Evolutionary conservation across 345 rosid genomes (phyloP).

Genomic region (Eucalyptus fibrosa): DNA sequence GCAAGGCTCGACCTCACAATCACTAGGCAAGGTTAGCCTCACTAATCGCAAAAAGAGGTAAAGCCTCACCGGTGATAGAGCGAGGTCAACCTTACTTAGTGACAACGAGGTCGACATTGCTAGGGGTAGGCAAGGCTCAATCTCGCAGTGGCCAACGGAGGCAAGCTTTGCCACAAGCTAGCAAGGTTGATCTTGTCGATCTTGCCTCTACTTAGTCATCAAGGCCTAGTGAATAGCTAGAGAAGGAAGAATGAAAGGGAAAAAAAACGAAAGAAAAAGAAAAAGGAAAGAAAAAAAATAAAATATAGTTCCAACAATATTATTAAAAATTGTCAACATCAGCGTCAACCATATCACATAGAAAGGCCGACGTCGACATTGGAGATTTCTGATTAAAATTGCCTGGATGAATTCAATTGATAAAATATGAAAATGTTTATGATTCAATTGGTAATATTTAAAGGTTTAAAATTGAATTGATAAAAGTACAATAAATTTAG

Average conservation of each 20-base stretch:
- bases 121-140: background rate
- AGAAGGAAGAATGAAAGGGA: background rate
- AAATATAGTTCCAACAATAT: too few relatives aligned
- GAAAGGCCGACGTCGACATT: rapidly evolving
- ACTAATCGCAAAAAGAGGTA: rapidly evolving
- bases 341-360: too few relatives aligned
- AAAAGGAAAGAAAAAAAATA: too few relatives aligned
- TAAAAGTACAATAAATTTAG: rapidly evolving
- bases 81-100: too few relatives aligned
- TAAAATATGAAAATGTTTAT: too few relatives aligned
- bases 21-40: too few relatives aligned
- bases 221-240: background rate
- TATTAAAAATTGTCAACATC: too few relatives aligned
- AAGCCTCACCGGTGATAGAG: too few relatives aligned
- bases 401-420: rapidly evolving
- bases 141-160: rapidly evolving
- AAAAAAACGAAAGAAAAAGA: too few relatives aligned
- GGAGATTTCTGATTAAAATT: background rate
- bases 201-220: rapidly evolving
- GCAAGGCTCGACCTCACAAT: background rate
- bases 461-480: rapidly evolving
- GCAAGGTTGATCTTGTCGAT: background rate
- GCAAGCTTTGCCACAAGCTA: background rate
- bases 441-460: too few relatives aligned
- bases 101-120: rapidly evolving